Evolutionary conservation across 768 basidiomycete species (phyloP).

Genomic region (Psilocybe cyanescens): DNA sequence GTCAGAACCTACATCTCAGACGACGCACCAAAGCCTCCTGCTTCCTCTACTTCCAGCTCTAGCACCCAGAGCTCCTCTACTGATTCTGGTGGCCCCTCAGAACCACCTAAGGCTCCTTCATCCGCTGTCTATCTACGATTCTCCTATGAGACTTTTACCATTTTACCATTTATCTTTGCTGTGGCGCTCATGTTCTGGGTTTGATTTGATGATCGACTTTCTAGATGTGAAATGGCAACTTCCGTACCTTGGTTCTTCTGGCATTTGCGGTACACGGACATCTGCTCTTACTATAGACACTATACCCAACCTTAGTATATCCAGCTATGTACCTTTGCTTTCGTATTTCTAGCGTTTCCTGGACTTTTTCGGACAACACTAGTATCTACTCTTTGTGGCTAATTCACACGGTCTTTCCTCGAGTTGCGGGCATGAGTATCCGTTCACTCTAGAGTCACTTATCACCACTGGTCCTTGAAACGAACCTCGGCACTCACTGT

Average conservation of each 20-base stretch:
- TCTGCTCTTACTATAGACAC: neutral
- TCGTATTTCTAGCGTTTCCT: too few relatives aligned
- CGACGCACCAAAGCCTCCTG: conserved; percentile 15
- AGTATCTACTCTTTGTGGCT: too few relatives aligned
- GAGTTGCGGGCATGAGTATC: too few relatives aligned
- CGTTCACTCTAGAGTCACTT: too few relatives aligned
- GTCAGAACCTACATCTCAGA: conserved; percentile 57
- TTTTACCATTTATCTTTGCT: neutral
- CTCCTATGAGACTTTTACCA: neutral
- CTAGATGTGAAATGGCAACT: too few relatives aligned
- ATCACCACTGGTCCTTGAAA: too few relatives aligned
- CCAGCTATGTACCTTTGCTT: too few relatives aligned
- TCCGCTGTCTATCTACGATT: neutral
- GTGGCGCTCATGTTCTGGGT: neutral
- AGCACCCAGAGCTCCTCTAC: neutral
- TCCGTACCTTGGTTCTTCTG: neutral
- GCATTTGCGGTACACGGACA: neutral
- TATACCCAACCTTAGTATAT: too few relatives aligned
- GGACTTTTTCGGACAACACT: too few relatives aligned
- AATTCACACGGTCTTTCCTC: too few relatives aligned
- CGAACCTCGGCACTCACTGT: too few relatives aligned
- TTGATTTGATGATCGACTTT: too few relatives aligned
- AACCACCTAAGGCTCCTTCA: neutral
- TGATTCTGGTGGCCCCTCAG: neutral
- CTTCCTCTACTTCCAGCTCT: conserved; percentile 3